Percentiles rank a stretch among this genome's conserved stretches.
These are phyloP conservation scores for Solanum stenotomum DNA, from an alignment of 257 asterid genomes.

Conservation along the genomic window DNA sequence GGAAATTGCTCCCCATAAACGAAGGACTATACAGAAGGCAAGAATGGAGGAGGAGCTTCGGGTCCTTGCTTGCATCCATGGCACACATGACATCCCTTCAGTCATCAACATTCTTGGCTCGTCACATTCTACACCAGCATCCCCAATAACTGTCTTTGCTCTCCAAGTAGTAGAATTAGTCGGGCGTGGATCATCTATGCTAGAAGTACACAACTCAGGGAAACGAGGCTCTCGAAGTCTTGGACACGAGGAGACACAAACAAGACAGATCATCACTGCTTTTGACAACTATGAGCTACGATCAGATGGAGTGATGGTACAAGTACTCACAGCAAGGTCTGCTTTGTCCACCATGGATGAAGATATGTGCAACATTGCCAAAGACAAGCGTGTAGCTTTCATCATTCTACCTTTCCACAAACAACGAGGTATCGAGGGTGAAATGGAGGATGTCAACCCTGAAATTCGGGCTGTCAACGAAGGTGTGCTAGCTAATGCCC, in stretches of 20 bases:
- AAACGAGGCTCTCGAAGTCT: slow-evolving; percentile 46
- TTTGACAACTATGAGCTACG: slow-evolving; percentile 70
- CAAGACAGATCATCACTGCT: slow-evolving; percentile 61
- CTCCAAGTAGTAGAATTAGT: slow-evolving; percentile 77
- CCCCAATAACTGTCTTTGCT: slow-evolving; percentile 54
- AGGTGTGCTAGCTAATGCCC: slow-evolving; percentile 55
- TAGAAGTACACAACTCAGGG: slow-evolving; percentile 52
- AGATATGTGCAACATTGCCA: slow-evolving; percentile 65
- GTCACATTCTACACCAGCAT: slow-evolving; percentile 35
- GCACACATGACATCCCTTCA: slow-evolving; percentile 38
- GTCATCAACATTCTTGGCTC: slow-evolving; percentile 66
- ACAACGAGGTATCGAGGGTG: slow-evolving; percentile 39
- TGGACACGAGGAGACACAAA: slow-evolving; percentile 49
- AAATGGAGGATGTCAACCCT: slow-evolving; percentile 64
- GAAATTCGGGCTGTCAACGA: slow-evolving; percentile 56
- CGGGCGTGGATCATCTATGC: slow-evolving; percentile 72
- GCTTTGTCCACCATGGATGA: slow-evolving; percentile 76
- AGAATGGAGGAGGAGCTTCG: slow-evolving; percentile 66
- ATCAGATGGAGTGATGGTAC: slow-evolving; percentile 59
- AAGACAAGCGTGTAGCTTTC: slow-evolving; percentile 51
- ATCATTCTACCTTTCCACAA: slow-evolving; percentile 76
- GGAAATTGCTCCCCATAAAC: slow-evolving; percentile 42
- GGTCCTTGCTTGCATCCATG: slow-evolving; percentile 62
- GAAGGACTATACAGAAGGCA: slow-evolving; percentile 66
- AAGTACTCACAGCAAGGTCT: slow-evolving; percentile 55